A percentile compares a stretch with the other conserved stretches of the same genome.
These are phyloP conservation scores for Schizophyllum amplum DNA, from an alignment of 1,284 basidiomycete species.

Conservation along the genomic window DNA sequence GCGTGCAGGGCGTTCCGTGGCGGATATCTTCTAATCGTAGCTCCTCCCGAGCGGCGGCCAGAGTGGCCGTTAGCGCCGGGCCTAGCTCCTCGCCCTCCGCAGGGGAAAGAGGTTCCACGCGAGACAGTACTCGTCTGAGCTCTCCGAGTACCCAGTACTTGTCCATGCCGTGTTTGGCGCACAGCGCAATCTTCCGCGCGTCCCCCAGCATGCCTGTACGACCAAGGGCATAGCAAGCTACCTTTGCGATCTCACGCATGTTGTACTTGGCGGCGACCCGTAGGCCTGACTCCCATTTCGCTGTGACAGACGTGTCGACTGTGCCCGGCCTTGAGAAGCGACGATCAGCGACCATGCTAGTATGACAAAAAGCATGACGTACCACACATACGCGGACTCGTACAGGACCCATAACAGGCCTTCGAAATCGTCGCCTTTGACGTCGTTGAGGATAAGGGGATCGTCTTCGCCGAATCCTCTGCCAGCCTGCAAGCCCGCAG, in stretches of 20 bases:
- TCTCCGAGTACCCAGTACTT: neutral
- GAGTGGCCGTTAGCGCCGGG: neutral
- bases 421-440: conserved; percentile 41
- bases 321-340: neutral
- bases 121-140: neutral
- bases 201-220: neutral
- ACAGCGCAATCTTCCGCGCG: neutral
- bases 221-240: neutral
- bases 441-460: conserved; percentile 45
- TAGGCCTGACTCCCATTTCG: neutral
- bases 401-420: conserved; percentile 65
- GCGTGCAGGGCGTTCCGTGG: neutral
- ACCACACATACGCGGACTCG: neutral
- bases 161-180: neutral
- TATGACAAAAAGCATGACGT: neutral
- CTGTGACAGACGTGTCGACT: neutral
- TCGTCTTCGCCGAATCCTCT: conserved; percentile 24
- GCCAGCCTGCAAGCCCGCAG: neutral
- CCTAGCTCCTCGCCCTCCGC: neutral
- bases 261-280: neutral
- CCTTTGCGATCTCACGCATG: neutral
- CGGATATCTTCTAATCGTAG: too few relatives aligned
- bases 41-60: neutral
- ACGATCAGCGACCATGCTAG: neutral
- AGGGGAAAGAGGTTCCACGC: neutral